phyloP scores from a whole-genome alignment of 164 flowering plant species.

The Sedum album region DNA sequence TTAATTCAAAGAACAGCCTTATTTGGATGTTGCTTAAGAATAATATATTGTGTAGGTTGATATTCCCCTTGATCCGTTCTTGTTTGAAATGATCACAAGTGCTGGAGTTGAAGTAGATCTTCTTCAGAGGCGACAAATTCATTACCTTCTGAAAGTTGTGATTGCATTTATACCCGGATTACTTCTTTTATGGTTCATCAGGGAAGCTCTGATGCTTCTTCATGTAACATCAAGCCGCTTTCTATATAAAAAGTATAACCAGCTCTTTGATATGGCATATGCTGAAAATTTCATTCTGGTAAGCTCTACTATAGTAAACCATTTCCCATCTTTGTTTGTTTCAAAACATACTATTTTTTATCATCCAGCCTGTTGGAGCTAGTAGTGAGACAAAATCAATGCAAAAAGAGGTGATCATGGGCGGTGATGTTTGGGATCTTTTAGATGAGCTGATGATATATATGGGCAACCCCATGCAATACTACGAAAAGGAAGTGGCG shows the following conservation, averaged over 20 bases:
- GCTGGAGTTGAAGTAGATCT: constrained; percentile 97
- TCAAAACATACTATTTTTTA: constrained; percentile 5
- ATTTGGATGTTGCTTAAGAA: background rate
- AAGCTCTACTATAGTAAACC: constrained; percentile 11
- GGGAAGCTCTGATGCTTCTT: constrained; percentile 70
- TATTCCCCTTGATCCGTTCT: constrained; percentile 89
- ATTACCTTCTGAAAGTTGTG: constrained; percentile 61
- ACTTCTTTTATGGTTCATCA: constrained; percentile 66
- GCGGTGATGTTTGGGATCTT: constrained; percentile 99
- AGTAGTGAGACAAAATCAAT: constrained; percentile 63
- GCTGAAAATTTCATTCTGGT: constrained; percentile 94
- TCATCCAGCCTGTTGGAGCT: constrained; percentile 72
- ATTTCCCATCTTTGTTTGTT: constrained; percentile 1
- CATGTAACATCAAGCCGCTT: constrained; percentile 60
- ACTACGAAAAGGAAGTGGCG: constrained; percentile 63
- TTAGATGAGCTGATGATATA: constrained; percentile 94
- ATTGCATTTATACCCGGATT: constrained; percentile 77
- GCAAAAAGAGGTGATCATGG: constrained; percentile 83
- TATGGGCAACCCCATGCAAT: constrained; percentile 92
- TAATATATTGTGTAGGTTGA: constrained; percentile 52
- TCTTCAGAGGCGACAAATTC: constrained; percentile 70
- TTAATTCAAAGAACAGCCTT: background rate
- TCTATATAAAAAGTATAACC: constrained; percentile 71
- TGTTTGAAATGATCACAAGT: constrained; percentile 75
- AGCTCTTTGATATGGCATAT: constrained; percentile 82